A percentile compares a stretch with the other conserved stretches of the same genome.
These are phyloP conservation scores for Trichoderma asperellum DNA, from an alignment of 2,329 filamentous ascomycete genomes.

Conservation along the genomic window DNA sequence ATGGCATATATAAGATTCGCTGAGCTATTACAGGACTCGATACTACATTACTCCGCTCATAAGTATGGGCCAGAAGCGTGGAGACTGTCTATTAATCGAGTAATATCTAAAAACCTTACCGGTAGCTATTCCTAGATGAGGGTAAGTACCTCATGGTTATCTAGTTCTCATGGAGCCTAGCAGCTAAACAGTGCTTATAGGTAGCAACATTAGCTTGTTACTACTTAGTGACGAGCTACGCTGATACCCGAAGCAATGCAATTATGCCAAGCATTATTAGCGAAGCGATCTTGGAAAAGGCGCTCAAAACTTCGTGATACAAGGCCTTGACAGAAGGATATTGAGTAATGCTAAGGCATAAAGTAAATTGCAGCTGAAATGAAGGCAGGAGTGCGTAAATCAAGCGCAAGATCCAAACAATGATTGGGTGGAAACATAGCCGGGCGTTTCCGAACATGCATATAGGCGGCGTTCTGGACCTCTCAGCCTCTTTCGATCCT, in stretches of 20 bases:
- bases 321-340: neutral
- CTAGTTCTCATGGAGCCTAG: neutral
- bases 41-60: neutral
- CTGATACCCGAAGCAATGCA: neutral
- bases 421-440: neutral
- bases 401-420: neutral
- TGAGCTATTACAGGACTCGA: neutral
- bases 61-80: neutral
- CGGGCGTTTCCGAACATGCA: neutral
- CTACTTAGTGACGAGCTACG: neutral
- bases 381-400: neutral
- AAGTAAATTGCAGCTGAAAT: neutral
- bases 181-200: neutral
- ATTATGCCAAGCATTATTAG: neutral
- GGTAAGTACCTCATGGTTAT: neutral
- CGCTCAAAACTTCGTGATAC: neutral
- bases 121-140: neutral
- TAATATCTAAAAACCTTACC: neutral
- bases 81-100: neutral
- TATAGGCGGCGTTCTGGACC: conserved; percentile 11
- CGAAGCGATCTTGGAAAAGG: neutral
- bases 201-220: neutral
- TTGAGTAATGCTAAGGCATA: neutral
- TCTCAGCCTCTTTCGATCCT: conserved; percentile 14
- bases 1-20: neutral